Conservation (phyloP, 1,284 basidiomycete genomes). For the Polyporus tsugae region DNA sequence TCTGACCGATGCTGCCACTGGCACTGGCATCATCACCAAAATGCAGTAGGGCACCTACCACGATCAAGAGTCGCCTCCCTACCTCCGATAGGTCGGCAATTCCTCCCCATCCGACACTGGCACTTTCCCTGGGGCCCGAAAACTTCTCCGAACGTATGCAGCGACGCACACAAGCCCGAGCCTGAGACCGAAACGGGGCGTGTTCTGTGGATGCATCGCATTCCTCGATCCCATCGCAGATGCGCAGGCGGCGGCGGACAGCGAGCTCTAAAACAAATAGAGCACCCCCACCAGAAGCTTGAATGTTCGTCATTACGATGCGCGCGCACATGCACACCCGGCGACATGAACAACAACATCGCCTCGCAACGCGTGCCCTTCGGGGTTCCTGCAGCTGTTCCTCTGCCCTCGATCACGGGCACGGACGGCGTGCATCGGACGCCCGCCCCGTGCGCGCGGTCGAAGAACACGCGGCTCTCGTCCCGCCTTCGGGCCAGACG, state of each 20-base stretch:
- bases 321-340: background rate
- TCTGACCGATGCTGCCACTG: conserved; percentile 2
- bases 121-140: background rate
- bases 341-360: background rate
- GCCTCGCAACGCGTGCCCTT: background rate
- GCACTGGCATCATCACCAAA: background rate
- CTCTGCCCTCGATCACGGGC: conserved; percentile 2
- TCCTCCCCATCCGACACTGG: background rate
- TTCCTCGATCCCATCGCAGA: conserved; percentile 32
- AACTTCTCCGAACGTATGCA: background rate
- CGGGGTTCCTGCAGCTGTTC: background rate
- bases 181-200: background rate
- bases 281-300: background rate
- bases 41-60: background rate
- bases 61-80: background rate
- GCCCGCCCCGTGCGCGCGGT: background rate
- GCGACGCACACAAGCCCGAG: background rate
- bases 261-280: background rate
- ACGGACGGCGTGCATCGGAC: background rate
- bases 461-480: conserved; percentile 8
- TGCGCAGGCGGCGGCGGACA: conserved; percentile 9
- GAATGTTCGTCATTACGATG: background rate
- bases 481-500: conserved; percentile 6
- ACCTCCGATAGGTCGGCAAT: conserved; percentile 8
- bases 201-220: conserved; percentile 3